A percentile compares a stretch with the other conserved stretches of the same genome.
Evolutionary conservation across 805 yeast species (phyloP).

Genomic region (Candida ficus): DNA sequence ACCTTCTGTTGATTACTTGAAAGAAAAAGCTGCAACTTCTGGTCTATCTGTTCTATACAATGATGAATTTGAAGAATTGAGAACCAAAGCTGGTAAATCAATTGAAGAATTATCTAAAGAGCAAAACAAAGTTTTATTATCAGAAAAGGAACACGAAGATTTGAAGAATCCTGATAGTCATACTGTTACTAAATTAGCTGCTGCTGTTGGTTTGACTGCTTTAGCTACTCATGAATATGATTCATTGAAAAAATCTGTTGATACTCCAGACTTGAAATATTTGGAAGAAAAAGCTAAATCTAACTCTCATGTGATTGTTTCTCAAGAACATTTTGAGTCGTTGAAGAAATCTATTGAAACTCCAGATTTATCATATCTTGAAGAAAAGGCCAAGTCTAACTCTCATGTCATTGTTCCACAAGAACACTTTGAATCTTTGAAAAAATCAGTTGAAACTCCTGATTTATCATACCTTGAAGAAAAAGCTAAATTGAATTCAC

Average conservation of each 20-base stretch:
- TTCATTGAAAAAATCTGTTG: slow-evolving; percentile 7
- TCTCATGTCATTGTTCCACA: too few species aligned
- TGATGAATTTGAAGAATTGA: slow-evolving; percentile 11
- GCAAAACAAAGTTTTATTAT: slow-evolving; percentile 2
- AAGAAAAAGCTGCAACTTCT: not conserved
- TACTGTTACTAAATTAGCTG: slow-evolving; percentile 1
- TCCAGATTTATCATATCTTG: too few species aligned
- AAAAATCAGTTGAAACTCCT: too few species aligned
- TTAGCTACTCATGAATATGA: not conserved
- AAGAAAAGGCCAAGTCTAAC: too few species aligned
- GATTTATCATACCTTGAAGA: slow-evolving; percentile 13
- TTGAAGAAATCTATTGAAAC: too few species aligned
- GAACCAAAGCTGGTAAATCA: slow-evolving; percentile 12
- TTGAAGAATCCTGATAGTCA: slow-evolving; percentile 4
- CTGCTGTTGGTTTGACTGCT: slow-evolving; percentile 2
- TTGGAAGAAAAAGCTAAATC: too few species aligned
- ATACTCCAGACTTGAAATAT: too few species aligned
- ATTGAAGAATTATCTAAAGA: slow-evolving; percentile 21
- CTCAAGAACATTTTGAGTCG: too few species aligned
- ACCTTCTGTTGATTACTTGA: slow-evolving; percentile 9
- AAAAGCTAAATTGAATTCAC: slow-evolving; percentile 19
- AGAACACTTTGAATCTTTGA: too few species aligned
- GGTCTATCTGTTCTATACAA: slow-evolving; percentile 1
- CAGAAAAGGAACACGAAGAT: slow-evolving; percentile 5
- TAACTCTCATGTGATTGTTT: too few species aligned